phyloP scores from a whole-genome alignment of 1,284 basidiomycete genomes.

The Sutorius eximius region DNA sequence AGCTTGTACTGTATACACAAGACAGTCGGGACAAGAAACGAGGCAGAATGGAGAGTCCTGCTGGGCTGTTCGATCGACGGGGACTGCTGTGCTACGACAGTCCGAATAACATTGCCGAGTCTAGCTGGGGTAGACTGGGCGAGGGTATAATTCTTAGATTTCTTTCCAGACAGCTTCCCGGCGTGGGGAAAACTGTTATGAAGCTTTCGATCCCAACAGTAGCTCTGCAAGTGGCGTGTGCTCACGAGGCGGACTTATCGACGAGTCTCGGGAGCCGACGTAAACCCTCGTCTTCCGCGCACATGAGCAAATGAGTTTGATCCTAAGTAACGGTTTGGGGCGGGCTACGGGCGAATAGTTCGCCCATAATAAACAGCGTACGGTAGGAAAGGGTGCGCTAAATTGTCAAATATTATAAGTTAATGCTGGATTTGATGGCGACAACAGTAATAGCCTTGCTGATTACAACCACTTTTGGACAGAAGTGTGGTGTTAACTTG shows the following conservation, averaged over 20 bases:
- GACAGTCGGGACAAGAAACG: too few species aligned
- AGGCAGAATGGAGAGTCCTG: too few species aligned
- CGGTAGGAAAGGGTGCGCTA: not conserved
- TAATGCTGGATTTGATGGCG: slow-evolving; percentile 7
- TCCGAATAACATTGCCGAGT: too few species aligned
- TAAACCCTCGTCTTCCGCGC: not conserved
- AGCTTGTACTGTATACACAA: too few species aligned
- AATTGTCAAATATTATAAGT: slow-evolving; percentile 28
- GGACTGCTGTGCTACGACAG: too few species aligned
- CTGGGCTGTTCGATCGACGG: too few species aligned
- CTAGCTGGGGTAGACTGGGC: too few species aligned
- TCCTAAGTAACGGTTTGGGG: not conserved
- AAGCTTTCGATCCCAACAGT: too few species aligned
- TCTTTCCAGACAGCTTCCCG: too few species aligned
- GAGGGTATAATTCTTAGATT: too few species aligned
- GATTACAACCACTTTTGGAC: not conserved
- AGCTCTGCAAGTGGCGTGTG: not conserved
- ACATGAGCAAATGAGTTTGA: not conserved
- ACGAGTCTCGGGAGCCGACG: too few species aligned
- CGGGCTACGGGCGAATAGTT: not conserved
- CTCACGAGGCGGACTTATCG: not conserved
- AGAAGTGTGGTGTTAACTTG: slow-evolving; percentile 1
- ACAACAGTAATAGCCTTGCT: slow-evolving; percentile 2
- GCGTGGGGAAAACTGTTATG: too few species aligned
- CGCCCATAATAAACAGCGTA: not conserved